Conservation (phyloP, 192 early-diverging fungal species). For the Phlyctochytrium planicorne region DNA sequence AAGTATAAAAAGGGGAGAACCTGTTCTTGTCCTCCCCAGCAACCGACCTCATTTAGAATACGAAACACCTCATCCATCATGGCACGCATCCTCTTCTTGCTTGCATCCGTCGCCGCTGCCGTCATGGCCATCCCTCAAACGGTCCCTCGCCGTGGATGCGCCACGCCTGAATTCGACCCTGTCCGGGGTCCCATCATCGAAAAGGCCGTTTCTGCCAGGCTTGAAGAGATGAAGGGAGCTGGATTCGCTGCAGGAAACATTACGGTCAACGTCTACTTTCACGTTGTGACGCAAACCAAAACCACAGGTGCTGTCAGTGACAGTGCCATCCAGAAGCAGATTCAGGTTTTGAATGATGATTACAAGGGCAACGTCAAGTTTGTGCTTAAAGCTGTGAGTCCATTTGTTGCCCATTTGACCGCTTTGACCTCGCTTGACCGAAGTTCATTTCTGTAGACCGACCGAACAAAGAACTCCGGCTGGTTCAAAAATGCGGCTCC, state of each 20-base stretch:
- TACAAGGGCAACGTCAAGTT: neutral
- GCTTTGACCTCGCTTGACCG: neutral
- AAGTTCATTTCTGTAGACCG: neutral
- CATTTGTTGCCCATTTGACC: neutral
- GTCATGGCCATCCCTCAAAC: neutral
- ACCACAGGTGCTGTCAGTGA: neutral
- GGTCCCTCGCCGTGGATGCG: neutral
- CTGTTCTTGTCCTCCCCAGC: too few relatives aligned
- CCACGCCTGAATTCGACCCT: neutral
- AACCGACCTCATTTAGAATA: too few relatives aligned
- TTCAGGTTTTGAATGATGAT: neutral
- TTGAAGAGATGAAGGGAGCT: neutral
- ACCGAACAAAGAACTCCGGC: neutral
- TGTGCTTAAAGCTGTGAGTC: neutral
- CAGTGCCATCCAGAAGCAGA: neutral
- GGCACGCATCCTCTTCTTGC: neutral
- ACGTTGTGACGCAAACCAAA: neutral
- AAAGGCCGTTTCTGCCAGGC: neutral
- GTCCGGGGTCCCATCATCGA: neutral
- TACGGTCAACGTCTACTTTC: neutral
- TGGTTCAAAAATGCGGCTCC: neutral
- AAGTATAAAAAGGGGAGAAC: too few relatives aligned
- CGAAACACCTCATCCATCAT: too few relatives aligned
- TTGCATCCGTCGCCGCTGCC: neutral
- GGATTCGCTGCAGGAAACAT: neutral